These are phyloP conservation scores for Pythium rhizo-oryzae DNA, from an alignment of 352 stramenopile genomes.

Conservation along the genomic window DNA sequence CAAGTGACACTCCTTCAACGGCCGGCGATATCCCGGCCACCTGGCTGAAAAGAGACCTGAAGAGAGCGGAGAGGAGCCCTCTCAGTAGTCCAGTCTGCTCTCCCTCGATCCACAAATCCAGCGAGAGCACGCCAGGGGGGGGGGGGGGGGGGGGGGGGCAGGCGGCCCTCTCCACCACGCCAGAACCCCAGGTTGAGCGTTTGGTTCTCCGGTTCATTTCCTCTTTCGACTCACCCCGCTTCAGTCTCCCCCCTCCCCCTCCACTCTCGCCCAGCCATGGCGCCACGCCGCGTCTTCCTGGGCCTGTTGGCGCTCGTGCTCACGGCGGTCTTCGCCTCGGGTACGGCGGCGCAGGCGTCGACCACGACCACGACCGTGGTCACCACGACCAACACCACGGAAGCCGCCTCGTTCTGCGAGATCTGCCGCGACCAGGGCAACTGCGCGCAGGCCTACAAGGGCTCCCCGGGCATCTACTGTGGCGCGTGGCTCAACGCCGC, in stretches of 20 bases:
- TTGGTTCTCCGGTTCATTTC: neutral
- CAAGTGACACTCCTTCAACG: no score
- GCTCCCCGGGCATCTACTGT: conserved; percentile 28
- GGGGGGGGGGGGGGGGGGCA: no score
- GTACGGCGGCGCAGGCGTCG: neutral
- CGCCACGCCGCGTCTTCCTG: conserved; percentile 1
- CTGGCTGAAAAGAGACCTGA: no score
- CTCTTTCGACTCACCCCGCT: neutral
- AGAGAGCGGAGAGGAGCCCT: no score
- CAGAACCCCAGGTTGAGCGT: no score
- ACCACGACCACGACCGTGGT: conserved; percentile 7
- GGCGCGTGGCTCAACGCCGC: conserved; percentile 24
- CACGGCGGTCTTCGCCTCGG: neutral
- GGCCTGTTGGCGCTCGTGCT: conserved; percentile 8
- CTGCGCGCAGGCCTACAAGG: conserved; percentile 28
- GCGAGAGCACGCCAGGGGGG: no score
- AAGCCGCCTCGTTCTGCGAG: conserved; percentile 23
- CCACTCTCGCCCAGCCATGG: neutral
- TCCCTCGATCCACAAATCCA: no score
- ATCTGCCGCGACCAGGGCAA: conserved; percentile 26
- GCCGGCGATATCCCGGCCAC: no score
- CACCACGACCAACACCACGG: neutral
- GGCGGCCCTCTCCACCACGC: no score
- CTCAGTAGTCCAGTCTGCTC: no score
- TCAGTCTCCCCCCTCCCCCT: neutral